A percentile compares a stretch with the other conserved stretches of the same genome.
These are phyloP conservation scores for Eutrema salsugineum DNA, from an alignment of 441 rosid species.

Conservation along the genomic window DNA sequence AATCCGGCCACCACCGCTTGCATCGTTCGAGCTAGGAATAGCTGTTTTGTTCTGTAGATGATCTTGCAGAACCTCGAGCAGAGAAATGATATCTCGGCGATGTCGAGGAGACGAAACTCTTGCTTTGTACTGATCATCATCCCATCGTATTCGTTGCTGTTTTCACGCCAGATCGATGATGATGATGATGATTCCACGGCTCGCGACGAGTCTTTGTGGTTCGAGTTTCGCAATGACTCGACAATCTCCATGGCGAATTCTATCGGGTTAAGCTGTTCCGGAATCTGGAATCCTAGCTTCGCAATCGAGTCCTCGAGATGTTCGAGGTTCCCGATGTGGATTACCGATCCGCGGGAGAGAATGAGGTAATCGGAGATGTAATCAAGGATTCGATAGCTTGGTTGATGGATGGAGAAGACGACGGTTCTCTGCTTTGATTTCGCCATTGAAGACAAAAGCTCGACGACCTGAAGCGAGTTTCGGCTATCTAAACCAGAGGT, in stretches of 20 bases:
- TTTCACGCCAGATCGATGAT: constrained; percentile 30
- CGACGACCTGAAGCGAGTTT: constrained; percentile 64
- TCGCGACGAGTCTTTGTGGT: constrained; percentile 1
- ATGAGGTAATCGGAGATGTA: constrained; percentile 56
- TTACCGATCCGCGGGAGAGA: constrained; percentile 51
- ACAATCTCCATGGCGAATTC: constrained; percentile 72
- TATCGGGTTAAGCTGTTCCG: constrained; percentile 49
- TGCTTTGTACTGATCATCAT: neutral
- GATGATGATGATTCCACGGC: neutral
- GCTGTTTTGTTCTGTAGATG: constrained; percentile 59
- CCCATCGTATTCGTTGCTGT: neutral
- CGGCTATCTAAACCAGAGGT: constrained; percentile 70
- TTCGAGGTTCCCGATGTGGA: constrained; percentile 45
- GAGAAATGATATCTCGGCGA: constrained; percentile 51
- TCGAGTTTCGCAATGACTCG: constrained; percentile 32
- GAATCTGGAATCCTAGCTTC: constrained; percentile 48
- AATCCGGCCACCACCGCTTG: constrained; percentile 76
- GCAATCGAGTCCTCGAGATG: constrained; percentile 49
- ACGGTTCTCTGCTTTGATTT: constrained; percentile 49
- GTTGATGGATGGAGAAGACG: constrained; percentile 59
- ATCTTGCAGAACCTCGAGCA: constrained; percentile 67
- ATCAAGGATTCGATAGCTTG: constrained; percentile 56
- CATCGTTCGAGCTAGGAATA: constrained; percentile 80
- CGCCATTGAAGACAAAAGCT: constrained; percentile 56
- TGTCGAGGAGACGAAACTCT: constrained; percentile 25